Evolutionary conservation across 2,329 filamentous ascomycete genomes (phyloP), one percentile per base, ranked within the genome.

Genomic region (Ophiostoma fasciatum): DNA sequence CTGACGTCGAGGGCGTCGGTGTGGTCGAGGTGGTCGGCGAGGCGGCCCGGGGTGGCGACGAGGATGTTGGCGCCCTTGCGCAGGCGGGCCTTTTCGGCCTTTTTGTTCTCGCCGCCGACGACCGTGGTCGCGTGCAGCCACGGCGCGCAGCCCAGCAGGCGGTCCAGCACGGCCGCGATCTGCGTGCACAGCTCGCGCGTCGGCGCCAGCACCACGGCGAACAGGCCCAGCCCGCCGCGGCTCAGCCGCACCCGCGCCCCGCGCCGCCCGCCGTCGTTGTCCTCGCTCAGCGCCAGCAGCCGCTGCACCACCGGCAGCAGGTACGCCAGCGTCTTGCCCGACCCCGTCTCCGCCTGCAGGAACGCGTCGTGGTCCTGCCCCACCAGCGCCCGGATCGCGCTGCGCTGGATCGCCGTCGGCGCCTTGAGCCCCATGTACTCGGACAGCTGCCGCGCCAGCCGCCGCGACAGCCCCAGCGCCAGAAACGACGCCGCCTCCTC

Each of bases 281-380:
- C 51, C 54, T 71, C 46, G 65, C 82, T 77, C 21, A 96, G 67
- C 12, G 76, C 69, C 56, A 94, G 73, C 15, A 98, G 79, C 18
- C 85, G 71, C 53, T 98, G 83, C 17, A 98, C 76, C 31, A 98
- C 80, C 2, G 90, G 90, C 7, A 98, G 62, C 5, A 98, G 67
- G 54, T 98, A 98, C n/a, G 90, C 83, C 41, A 98, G 61, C 0
- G 90, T 98, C 61, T 98, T 98, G 59, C 90, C 90, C 0, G 90
- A 98, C 47, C 90, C 90, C 0, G 90, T 98, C 60, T 98, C 81
- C 3, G 90, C 92, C 55, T 96, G 90, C 23, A 98, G 79, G 49
- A 98, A 98, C 3, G 87, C 87, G 61, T 98, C 90, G 31, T 73
- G 77, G 48, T 93, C 81, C 36, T 80, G 78, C 28, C 76, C 76